Evolutionary conservation across 768 basidiomycete genomes (phyloP), one percentile per base, ranked within the genome.

Genomic region (Cystofilobasidium capitatum): DNA sequence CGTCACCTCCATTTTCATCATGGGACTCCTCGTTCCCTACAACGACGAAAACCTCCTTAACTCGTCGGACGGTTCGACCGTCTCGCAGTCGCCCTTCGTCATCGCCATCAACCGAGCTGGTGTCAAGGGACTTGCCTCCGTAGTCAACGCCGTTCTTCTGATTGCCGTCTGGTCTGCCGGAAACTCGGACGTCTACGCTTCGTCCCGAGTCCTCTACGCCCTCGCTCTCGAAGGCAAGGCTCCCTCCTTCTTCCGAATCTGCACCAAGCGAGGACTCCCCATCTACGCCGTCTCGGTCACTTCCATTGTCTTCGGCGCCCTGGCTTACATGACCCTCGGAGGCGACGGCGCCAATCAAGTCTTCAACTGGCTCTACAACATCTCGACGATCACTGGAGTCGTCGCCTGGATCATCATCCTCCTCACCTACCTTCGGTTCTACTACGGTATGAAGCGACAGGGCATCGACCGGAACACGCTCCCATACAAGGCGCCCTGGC

Each of bases 131-230:
- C 71, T 78, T 9, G 75, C 77, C 4, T 73, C 72, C 16, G 73
- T 78, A 59, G 70, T 76, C 70, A 78, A 78, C 62, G 77, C 75
- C 49, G 71, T 77, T 57, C 70, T 78, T 42, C 66, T 78, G 20
- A 70, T 77, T 64, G 72, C 77, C 20, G 77, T 76, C 22, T 78
- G 77, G 77, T 75, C 74, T 4, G 77, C 77, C 22, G 77, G 76
- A 44, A 78, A 78, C 72, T 75, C 76, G 3, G 77, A 78, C 62
- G 58, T 78, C 45, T 74, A 70, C 47, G 71, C 70, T 36, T 72
- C 73, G 0, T 72, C 73, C 39, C 71, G 76, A 51, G 69, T 73
- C 0, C 72, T 78, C 37, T 79, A 78, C 74, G 77, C 24, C 0
- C 68, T 78, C 45, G 75, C 76, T 2, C 62, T 75, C 16, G 72